Percentiles rank a stretch among this genome's conserved stretches.
Evolutionary conservation across 1,139 yeast genomes (phyloP).

Genomic region (Saccharomyces hybrid): DNA sequence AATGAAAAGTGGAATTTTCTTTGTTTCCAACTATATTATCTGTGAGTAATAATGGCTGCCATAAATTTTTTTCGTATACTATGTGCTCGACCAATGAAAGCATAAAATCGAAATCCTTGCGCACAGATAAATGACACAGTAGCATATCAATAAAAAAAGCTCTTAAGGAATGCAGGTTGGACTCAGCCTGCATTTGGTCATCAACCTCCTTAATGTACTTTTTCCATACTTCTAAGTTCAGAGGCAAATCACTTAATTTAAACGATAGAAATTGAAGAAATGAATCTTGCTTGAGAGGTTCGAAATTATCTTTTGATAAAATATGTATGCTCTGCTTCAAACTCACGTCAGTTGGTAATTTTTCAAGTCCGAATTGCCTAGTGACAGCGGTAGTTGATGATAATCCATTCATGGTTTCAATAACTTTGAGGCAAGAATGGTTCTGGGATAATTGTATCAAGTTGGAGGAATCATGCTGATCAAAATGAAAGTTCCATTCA

Average conservation of each 20-base stretch:
- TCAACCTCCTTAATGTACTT: background rate
- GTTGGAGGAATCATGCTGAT: constrained; percentile 10
- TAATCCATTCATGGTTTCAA: constrained; percentile 3
- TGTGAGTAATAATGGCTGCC: constrained; percentile 8
- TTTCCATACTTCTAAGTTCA: background rate
- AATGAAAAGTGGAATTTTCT: constrained; percentile 9
- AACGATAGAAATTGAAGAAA: background rate
- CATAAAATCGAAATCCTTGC: constrained; percentile 9
- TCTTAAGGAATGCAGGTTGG: background rate
- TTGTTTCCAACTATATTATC: constrained; percentile 4
- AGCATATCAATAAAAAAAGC: background rate
- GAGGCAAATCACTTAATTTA: background rate
- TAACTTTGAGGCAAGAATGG: constrained; percentile 9
- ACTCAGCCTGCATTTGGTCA: background rate
- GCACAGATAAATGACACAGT: background rate
- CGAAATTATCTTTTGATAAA: background rate
- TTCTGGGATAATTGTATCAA: constrained; percentile 13
- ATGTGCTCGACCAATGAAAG: constrained; percentile 9
- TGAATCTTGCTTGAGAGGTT: background rate
- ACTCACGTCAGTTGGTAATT: constrained; percentile 1
- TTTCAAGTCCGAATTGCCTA: constrained; percentile 3
- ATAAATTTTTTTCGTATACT: constrained; percentile 6
- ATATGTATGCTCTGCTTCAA: background rate
- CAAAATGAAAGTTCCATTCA: constrained; percentile 8
- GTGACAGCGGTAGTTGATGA: background rate